Conservation (phyloP, 1,139 yeast genomes). For the Hansenula sp. region DNA sequence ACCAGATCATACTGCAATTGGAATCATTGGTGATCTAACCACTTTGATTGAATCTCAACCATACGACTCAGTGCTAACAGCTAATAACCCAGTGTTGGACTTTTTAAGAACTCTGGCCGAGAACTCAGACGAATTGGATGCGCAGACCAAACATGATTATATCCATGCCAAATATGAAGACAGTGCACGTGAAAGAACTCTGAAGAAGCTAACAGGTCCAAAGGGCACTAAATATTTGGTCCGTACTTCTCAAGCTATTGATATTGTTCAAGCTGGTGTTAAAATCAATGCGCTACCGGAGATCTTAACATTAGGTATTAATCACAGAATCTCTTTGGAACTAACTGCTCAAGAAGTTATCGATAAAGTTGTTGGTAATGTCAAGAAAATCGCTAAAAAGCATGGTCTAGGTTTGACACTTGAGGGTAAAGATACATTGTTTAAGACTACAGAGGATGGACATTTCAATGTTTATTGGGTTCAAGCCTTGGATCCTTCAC, state of each 20-base stretch:
- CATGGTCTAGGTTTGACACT: conserved; percentile 43
- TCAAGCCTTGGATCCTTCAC: conserved; percentile 52
- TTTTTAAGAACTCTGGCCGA: conserved; percentile 24
- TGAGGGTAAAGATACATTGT: conserved; percentile 27
- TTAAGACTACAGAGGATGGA: conserved; percentile 33
- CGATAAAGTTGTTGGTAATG: conserved; percentile 34
- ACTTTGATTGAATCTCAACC: conserved; percentile 46
- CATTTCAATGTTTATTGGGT: conserved; percentile 34
- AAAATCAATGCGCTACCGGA: conserved; percentile 75
- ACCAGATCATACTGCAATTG: conserved; percentile 70
- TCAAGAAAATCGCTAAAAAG: conserved; percentile 38
- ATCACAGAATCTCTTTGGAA: conserved; percentile 57
- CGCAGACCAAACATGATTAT: conserved; percentile 29
- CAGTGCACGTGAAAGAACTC: conserved; percentile 37
- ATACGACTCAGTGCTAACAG: conserved; percentile 39
- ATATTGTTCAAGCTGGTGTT: conserved; percentile 63
- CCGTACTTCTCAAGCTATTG: conserved; percentile 67
- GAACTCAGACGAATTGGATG: conserved; percentile 24
- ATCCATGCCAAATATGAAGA: conserved; percentile 38
- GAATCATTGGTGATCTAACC: conserved; percentile 56
- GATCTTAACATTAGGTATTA: conserved; percentile 47
- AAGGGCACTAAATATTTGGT: conserved; percentile 39
- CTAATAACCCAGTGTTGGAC: conserved; percentile 45
- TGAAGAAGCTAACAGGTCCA: conserved; percentile 28
- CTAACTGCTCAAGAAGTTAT: conserved; percentile 39